phyloP scores from a whole-genome alignment of 805 yeast genomes.

The Helenozyma rhizophorensis region DNA sequence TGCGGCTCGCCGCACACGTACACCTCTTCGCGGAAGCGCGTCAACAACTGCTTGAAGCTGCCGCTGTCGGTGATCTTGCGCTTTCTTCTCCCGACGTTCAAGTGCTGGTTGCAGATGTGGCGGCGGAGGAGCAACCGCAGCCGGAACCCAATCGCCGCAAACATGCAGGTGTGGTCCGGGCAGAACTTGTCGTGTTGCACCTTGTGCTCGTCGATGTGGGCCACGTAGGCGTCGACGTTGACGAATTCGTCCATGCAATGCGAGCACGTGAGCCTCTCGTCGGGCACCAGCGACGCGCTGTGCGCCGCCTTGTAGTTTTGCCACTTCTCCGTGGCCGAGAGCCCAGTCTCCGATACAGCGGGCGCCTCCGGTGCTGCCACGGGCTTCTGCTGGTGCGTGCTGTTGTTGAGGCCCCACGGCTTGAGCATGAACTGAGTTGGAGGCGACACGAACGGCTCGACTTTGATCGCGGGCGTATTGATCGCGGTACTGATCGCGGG shows the following conservation, averaged over 20 bases:
- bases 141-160: slow-evolving; percentile 11
- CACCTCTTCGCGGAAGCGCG: slow-evolving; percentile 9
- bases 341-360: neutral
- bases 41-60: slow-evolving; percentile 1
- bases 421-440: slow-evolving; percentile 6
- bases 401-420: slow-evolving; percentile 8
- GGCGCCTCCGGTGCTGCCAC: neutral
- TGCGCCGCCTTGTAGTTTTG: slow-evolving; percentile 2
- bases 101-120: slow-evolving; percentile 15
- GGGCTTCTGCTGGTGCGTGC: no score
- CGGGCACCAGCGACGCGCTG: slow-evolving; percentile 2
- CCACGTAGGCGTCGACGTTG: slow-evolving; percentile 6
- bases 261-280: slow-evolving; percentile 8
- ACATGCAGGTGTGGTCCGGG: slow-evolving; percentile 12
- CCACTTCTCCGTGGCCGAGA: slow-evolving; percentile 9
- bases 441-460: no score
- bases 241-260: slow-evolving; percentile 11
- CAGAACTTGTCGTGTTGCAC: slow-evolving; percentile 13
- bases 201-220: slow-evolving; percentile 9
- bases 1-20: slow-evolving; percentile 11
- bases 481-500: no score
- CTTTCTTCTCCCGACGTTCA: slow-evolving; percentile 5
- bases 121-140: slow-evolving; percentile 13
- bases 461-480: no score
- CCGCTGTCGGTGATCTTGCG: slow-evolving; percentile 1